Evolutionary conservation across 2,329 filamentous ascomycete genomes (phyloP), one percentile per base, ranked within the genome.

Genomic region (Chaetomiaceae sp.): DNA sequence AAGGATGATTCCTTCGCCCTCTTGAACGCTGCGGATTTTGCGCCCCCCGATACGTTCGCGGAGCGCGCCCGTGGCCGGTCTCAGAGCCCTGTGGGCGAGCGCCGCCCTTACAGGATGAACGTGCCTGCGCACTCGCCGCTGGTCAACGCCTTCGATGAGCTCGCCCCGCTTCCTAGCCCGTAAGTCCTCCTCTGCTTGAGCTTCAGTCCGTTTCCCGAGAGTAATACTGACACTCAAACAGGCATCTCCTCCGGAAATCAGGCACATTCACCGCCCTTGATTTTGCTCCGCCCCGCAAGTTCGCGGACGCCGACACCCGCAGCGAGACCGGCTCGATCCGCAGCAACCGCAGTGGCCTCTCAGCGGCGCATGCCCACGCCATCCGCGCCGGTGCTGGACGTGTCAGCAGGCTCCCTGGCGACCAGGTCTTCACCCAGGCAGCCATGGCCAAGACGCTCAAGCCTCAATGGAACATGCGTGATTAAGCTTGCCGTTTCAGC

Each of bases 121-220:
- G 79, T 91, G 2, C 83, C 86, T 15, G 80, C 82, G 27, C 86
- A 89, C 66, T 87, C 84, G n/a, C 91, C 91, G 1, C 78, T 96
- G 36, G 85, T 80, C 22, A 89, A 87, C 55, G 80, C 91, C 5
- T 96, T 91, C 69, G 92, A 97, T 53, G 92, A 97, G 55, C 83
- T 97, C 57, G 72, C 86, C 12, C 79, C 81, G 8, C 84, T 99
- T 59, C 94, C 94, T 34, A 96, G 91, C 79, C 91, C 94, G 83
- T 92, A 83, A 87, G 88, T 87, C 8, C 27, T 31, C 27, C 8
- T 31, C 27, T 11, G 27, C 27, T 11, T 11, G 27, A 58, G 44
- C 14, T 27, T 6, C 1, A 7, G 5, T 17, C 17, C 14, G 2
- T 2, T 1, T 15, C 12, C 15, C 4, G 7, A 15, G 11, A 29